Evolutionary conservation across 192 early-diverging fungal species (phyloP).

Genomic region (Backusella tarrabulga): DNA sequence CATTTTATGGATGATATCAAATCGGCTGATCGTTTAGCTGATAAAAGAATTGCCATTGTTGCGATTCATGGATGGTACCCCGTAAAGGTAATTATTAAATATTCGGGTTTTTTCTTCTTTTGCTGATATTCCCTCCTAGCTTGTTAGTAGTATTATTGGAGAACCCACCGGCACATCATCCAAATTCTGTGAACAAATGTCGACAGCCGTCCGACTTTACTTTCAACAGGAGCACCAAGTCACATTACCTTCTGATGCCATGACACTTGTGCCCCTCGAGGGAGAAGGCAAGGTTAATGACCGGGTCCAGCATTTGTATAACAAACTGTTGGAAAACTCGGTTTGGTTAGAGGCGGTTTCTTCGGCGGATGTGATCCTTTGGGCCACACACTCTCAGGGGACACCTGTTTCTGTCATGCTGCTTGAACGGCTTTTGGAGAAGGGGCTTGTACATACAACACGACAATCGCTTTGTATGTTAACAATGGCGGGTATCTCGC

Average conservation of each 20-base stretch:
- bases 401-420: conserved; percentile 85
- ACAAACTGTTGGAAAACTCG: conserved; percentile 62
- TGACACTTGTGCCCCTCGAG: conserved; percentile 86
- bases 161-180: conserved; percentile 92
- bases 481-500: conserved; percentile 91
- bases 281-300: conserved; percentile 90
- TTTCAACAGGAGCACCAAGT: conserved; percentile 51
- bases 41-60: conserved; percentile 69
- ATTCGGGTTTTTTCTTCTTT: conserved; percentile 8
- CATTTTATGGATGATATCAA: conserved; percentile 11
- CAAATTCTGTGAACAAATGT: conserved; percentile 90
- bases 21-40: conserved; percentile 23
- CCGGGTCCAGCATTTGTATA: conserved; percentile 79
- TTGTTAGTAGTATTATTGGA: conserved; percentile 75
- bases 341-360: conserved; percentile 44
- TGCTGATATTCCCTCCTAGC: conserved; percentile 15
- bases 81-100: conserved; percentile 43
- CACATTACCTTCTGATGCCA: conserved; percentile 39
- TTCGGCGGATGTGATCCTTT: conserved; percentile 77
- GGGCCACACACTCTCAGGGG: conserved; percentile 94
- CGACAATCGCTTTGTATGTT: conserved; percentile 77
- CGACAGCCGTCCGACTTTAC: conserved; percentile 59
- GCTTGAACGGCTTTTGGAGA: conserved; percentile 70
- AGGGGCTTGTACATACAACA: conserved; percentile 60
- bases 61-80: conserved; percentile 94